Conservation (phyloP, 2,329 filamentous ascomycete genomes). For the Alternaria ethzedia region DNA sequence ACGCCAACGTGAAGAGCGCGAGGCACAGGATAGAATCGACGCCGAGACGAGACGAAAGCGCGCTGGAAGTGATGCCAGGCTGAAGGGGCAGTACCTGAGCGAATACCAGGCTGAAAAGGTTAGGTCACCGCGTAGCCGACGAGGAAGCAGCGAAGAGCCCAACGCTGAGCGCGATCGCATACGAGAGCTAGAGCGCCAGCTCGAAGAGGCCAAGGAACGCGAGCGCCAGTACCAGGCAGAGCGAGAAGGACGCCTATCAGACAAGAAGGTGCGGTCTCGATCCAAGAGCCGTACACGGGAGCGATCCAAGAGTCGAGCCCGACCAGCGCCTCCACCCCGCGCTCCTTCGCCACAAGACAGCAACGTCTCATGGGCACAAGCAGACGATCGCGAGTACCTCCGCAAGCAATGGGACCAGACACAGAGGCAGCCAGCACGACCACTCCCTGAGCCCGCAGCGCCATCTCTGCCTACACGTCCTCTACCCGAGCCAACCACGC, state of each 20-base stretch:
- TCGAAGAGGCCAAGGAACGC: slow-evolving; percentile 71
- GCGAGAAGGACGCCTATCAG: slow-evolving; percentile 59
- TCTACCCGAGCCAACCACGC: slow-evolving; percentile 49
- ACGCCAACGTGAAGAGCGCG: slow-evolving; percentile 73
- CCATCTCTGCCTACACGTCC: slow-evolving; percentile 55
- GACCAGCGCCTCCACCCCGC: slow-evolving; percentile 44
- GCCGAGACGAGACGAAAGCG: slow-evolving; percentile 70
- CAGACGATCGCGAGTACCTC: slow-evolving; percentile 69
- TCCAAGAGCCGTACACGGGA: slow-evolving; percentile 46
- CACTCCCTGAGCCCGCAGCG: slow-evolving; percentile 40
- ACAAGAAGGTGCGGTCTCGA: slow-evolving; percentile 46
- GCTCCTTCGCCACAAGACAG: slow-evolving; percentile 55
- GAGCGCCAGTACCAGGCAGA: slow-evolving; percentile 69
- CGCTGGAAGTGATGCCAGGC: slow-evolving; percentile 67
- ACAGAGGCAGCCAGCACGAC: slow-evolving; percentile 43
- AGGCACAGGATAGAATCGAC: slow-evolving; percentile 70
- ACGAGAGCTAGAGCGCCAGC: slow-evolving; percentile 77
- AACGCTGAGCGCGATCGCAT: slow-evolving; percentile 71
- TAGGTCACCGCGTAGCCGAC: slow-evolving; percentile 43
- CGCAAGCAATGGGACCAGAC: slow-evolving; percentile 62
- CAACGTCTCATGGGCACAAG: slow-evolving; percentile 68
- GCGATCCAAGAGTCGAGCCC: slow-evolving; percentile 43
- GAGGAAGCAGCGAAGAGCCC: slow-evolving; percentile 53
- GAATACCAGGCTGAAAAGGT: slow-evolving; percentile 80
- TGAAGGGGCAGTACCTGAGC: slow-evolving; percentile 84